Conservation (phyloP, 768 basidiomycete species). For the Phanerochaete carnosa region DNA sequence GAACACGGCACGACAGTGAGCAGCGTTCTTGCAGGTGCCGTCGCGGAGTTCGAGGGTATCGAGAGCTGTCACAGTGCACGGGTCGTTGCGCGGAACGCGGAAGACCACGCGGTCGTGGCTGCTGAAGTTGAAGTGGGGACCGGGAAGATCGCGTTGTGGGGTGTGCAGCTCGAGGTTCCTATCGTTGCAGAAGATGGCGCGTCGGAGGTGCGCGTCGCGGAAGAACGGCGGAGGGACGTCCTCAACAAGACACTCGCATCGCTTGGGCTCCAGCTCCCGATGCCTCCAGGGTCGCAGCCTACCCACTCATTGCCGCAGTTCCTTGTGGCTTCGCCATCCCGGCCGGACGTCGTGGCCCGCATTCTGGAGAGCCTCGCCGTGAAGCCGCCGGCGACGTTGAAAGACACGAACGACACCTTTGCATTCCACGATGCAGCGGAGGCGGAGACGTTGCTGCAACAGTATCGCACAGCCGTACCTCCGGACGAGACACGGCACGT, state of each 20-base stretch:
- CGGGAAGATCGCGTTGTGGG: constrained; percentile 49
- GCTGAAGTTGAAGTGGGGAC: constrained; percentile 33
- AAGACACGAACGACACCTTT: constrained; percentile 73
- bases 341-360: constrained; percentile 31
- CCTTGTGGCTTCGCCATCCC: constrained; percentile 33
- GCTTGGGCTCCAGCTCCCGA: constrained; percentile 43
- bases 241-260: constrained; percentile 32
- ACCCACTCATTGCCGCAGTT: constrained; percentile 27
- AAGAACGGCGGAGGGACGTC: constrained; percentile 17
- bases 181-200: constrained; percentile 35
- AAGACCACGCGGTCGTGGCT: constrained; percentile 31
- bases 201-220: constrained; percentile 15
- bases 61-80: constrained; percentile 19
- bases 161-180: constrained; percentile 57
- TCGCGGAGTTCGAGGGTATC: constrained; percentile 37
- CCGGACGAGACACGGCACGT: constrained; percentile 45
- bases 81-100: constrained; percentile 35
- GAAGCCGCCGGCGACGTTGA: constrained; percentile 35
- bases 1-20: neutral
- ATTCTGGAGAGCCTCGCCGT: constrained; percentile 35
- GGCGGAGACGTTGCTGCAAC: constrained; percentile 27
- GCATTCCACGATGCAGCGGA: constrained; percentile 45
- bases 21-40: constrained; percentile 19
- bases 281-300: constrained; percentile 1
- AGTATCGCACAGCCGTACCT: constrained; percentile 18